Base-by-base conservation (phyloP, 805 yeast genomes). In the Candida alai region DNA sequence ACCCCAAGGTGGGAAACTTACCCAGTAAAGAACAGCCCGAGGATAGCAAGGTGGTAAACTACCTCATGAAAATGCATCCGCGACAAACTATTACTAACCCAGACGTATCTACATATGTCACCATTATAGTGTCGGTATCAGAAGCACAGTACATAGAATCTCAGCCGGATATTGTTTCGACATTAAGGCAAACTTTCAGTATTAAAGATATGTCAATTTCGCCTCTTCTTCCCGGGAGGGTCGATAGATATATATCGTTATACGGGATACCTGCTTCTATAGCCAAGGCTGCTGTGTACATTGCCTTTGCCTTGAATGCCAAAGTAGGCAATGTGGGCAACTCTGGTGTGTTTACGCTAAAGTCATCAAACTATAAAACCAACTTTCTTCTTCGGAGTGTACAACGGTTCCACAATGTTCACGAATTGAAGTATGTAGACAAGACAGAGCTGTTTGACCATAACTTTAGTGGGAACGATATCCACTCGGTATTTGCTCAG, bases 231-330 rank as follows among this genome's bases (percentile, higher is more conserved):
- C 44, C 54, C 5, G 64, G 60, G 6, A 31, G 54, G 8, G 42
- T 61, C 6, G 70, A 65, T 25, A 37, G 65, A 29, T 50, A 48
- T 32, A 32, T 65, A 5, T 44, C 61, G 1, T 21, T 66, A 5
- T 48, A 48, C 30, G 72, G 72, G 1, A 36, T 34, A 9, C 19
- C 41, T 15, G 39, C 41, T 6, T 32, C 44, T 6, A 40, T 52
- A n/a, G 30, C 56, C 16, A 52, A 52, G 25, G 52, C 58, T 4
- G 48, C 51, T 4, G 34, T 58, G 2, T 63, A 40, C 30, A 29
- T 60, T 9, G 41, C 61, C 3, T 65, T 47, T 37, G 20, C 54
- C 4, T 33, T 57, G 23, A 43, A 39, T 21, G 51, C 56, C 3
- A 48, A 45, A 19, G 33, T 60, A 19, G 64, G 64, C 35, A 56